phyloP scores from a whole-genome alignment of 345 rosid species.

The Geranium brycei region DNA sequence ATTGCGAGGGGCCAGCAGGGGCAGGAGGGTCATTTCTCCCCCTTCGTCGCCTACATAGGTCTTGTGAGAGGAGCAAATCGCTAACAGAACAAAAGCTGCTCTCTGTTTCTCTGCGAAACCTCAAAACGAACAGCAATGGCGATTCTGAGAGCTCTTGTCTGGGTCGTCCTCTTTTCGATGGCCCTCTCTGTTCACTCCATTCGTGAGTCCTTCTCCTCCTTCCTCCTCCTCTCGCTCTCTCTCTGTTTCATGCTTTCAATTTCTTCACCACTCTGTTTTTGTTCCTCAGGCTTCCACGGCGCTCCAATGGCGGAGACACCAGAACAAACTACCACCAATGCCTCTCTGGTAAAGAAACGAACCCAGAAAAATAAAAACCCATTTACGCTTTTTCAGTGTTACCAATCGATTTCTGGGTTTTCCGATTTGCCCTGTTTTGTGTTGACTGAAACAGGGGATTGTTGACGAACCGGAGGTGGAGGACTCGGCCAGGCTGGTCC shows the following conservation, averaged over 20 bases:
- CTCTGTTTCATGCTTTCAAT: not conserved
- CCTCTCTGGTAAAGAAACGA: too few species aligned
- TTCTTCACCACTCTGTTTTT: not conserved
- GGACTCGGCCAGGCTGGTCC: slow-evolving; percentile 38
- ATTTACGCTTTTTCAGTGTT: too few species aligned
- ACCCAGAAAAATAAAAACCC: too few species aligned
- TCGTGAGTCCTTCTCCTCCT: slow-evolving; percentile 6
- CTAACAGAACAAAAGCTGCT: not conserved
- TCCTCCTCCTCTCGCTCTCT: not conserved
- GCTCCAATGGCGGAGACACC: not conserved
- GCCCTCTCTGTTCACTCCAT: slow-evolving; percentile 15
- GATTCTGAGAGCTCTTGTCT: slow-evolving; percentile 10
- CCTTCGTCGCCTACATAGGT: too few species aligned
- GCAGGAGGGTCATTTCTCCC: not conserved
- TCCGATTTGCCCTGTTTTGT: too few species aligned
- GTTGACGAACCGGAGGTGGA: slow-evolving; percentile 12
- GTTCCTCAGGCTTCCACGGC: not conserved
- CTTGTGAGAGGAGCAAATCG: too few species aligned
- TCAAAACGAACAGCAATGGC: slow-evolving; percentile 9
- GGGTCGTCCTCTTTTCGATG: slow-evolving; percentile 8
- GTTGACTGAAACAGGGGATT: too few species aligned
- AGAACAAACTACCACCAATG: not conserved
- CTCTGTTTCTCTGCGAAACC: not conserved
- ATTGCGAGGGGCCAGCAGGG: not conserved
- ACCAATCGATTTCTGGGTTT: too few species aligned